Conservation (phyloP, 1,284 basidiomycete genomes). For the Filobasidium uniguttulatum region DNA sequence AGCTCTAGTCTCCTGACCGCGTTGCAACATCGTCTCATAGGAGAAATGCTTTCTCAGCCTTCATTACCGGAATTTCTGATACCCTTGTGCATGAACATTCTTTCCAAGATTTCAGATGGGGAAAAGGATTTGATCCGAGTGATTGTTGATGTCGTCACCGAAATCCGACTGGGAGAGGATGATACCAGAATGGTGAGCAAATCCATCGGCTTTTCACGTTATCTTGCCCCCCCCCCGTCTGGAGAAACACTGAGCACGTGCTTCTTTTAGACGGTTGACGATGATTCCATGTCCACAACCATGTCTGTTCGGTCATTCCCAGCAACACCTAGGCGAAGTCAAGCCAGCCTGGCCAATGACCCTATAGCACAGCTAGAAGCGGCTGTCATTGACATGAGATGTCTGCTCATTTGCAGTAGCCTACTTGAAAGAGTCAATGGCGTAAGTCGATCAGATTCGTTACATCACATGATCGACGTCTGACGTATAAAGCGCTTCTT, state of each 20-base stretch:
- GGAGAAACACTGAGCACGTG: not conserved
- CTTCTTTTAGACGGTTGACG: slow-evolving; percentile 2
- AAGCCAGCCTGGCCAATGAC: slow-evolving; percentile 14
- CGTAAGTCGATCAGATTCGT: slow-evolving; percentile 40
- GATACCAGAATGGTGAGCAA: slow-evolving; percentile 34
- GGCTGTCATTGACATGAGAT: slow-evolving; percentile 65
- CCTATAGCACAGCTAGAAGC: slow-evolving; percentile 32
- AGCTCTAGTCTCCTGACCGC: no score
- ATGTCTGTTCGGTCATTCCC: slow-evolving; percentile 5
- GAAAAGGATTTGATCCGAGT: slow-evolving; percentile 87
- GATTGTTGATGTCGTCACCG: slow-evolving; percentile 84
- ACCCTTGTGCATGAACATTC: slow-evolving; percentile 68
- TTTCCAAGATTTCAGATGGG: slow-evolving; percentile 66
- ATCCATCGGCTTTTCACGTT: no score
- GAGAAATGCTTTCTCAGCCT: slow-evolving; percentile 74
- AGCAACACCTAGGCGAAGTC: not conserved
- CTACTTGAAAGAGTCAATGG: slow-evolving; percentile 84
- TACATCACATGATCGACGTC: not conserved
- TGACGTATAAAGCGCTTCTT: not conserved
- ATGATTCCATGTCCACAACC: slow-evolving; percentile 8
- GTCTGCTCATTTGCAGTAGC: slow-evolving; percentile 73
- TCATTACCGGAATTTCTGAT: slow-evolving; percentile 65
- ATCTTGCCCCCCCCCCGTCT: no score
- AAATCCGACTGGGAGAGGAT: slow-evolving; percentile 45
- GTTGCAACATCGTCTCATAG: no score